A percentile compares a stretch with the other conserved stretches of the same genome.
phyloP scores from a whole-genome alignment of 1,139 yeast species.

The Scheffersomyces quercinus region DNA sequence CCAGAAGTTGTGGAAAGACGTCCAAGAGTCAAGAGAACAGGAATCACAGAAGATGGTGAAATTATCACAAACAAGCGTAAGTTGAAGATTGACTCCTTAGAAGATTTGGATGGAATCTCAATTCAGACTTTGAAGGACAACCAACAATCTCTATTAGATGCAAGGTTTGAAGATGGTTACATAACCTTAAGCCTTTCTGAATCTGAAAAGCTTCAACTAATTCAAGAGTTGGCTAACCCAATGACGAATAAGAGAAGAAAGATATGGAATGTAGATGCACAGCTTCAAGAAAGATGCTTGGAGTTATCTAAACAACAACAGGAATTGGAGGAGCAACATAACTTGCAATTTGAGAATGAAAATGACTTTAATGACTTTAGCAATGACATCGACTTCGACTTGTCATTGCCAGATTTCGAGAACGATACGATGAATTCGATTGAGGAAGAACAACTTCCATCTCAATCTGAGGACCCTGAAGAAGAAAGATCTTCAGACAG shows the following conservation, averaged over 20 bases:
- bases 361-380: slow-evolving; percentile 23
- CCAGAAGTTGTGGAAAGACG: slow-evolving; percentile 15
- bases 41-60: slow-evolving; percentile 39
- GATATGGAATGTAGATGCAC: slow-evolving; percentile 21
- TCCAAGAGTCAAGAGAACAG: slow-evolving; percentile 18
- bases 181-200: slow-evolving; percentile 31
- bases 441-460: slow-evolving; percentile 9
- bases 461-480: slow-evolving; percentile 11
- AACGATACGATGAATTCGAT: slow-evolving; percentile 14
- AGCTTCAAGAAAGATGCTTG: slow-evolving; percentile 30
- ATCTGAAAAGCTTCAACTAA: slow-evolving; percentile 35
- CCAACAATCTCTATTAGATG: slow-evolving; percentile 24
- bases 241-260: slow-evolving; percentile 22
- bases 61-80: slow-evolving; percentile 42
- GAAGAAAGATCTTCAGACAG: slow-evolving; percentile 13
- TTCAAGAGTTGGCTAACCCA: slow-evolving; percentile 38
- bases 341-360: slow-evolving; percentile 20
- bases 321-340: slow-evolving; percentile 18
- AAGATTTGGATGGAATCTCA: slow-evolving; percentile 39
- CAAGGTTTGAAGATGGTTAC: slow-evolving; percentile 14
- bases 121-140: slow-evolving; percentile 33
- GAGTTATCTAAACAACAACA: slow-evolving; percentile 31
- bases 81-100: slow-evolving; percentile 34
- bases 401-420: slow-evolving; percentile 40
- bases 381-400: slow-evolving; percentile 36